Conservation (phyloP, 129 eudicot genomes). For the Flaveria robusta region DNA sequence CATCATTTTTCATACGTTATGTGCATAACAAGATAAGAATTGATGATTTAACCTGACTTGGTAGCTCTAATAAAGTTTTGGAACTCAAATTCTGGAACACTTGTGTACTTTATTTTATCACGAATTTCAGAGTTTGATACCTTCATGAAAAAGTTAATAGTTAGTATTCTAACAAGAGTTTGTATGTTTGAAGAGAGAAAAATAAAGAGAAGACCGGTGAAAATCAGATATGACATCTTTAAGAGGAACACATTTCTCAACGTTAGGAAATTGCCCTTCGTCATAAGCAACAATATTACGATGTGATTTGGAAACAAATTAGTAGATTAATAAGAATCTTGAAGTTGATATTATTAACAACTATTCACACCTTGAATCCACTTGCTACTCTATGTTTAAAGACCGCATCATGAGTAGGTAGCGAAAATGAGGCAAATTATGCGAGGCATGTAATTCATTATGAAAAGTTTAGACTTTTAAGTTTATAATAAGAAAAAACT, state of each 20-base stretch:
- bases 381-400: conserved; percentile 52
- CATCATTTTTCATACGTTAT: background rate
- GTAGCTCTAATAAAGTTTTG: conserved; percentile 65
- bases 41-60: conserved; percentile 44
- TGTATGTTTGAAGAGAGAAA: background rate
- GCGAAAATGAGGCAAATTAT: conserved; percentile 70
- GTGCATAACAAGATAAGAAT: background rate
- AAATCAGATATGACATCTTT: conserved; percentile 69
- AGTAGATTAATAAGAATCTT: conserved; percentile 22
- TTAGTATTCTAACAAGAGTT: conserved; percentile 24
- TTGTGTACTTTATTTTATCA: conserved; percentile 46
- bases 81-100: conserved; percentile 55
- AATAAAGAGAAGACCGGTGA: conserved; percentile 47
- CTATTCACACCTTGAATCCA: conserved; percentile 56
- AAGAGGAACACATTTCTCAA: conserved; percentile 50
- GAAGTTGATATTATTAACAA: conserved; percentile 15
- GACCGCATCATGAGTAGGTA: conserved; percentile 70
- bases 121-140: conserved; percentile 52
- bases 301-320: conserved; percentile 38
- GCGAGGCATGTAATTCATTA: conserved; percentile 22
- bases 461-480: conserved; percentile 6
- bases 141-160: conserved; percentile 29
- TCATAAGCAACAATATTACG: too few species aligned
- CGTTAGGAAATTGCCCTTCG: conserved; percentile 52
- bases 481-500: conserved; percentile 10